phyloP scores from a whole-genome alignment of 352 stramenopile species.

The Phytophthora capsici region DNA sequence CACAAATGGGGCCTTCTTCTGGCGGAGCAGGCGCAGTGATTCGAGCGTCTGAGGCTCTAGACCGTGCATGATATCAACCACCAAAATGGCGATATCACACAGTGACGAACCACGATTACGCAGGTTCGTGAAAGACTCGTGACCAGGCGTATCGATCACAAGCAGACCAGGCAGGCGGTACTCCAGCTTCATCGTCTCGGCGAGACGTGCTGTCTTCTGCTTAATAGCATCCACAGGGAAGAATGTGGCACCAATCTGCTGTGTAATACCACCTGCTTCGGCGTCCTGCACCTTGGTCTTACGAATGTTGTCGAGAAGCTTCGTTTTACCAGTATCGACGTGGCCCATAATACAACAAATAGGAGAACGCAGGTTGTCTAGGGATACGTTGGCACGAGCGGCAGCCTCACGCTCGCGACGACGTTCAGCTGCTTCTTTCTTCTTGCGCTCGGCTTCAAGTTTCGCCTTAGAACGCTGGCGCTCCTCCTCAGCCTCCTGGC shows the following conservation, averaged over 20 bases:
- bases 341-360: constrained; percentile 99
- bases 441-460: constrained; percentile 84
- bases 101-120: constrained; percentile 96
- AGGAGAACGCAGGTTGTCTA: constrained; percentile 97
- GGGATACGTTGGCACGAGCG: constrained; percentile 86
- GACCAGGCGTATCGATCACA: constrained; percentile 99
- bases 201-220: constrained; percentile 85
- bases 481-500: constrained; percentile 64
- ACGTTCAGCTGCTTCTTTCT: constrained; percentile 76
- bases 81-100: constrained; percentile 99
- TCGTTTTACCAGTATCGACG: constrained; percentile 99
- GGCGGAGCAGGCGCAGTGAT: constrained; percentile 96
- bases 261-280: constrained; percentile 97
- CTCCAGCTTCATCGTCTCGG: constrained; percentile 82
- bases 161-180: constrained; percentile 93
- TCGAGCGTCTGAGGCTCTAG: constrained; percentile 99
- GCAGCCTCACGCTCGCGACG: constrained; percentile 73
- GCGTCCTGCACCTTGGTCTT: constrained; percentile 98
- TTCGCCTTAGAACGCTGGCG: constrained; percentile 86
- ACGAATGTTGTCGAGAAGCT: constrained; percentile 99
- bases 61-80: constrained; percentile 99
- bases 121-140: constrained; percentile 99
- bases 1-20: constrained; percentile 97
- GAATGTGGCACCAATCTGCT: constrained; percentile 97
- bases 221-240: constrained; percentile 94